Evolutionary conservation across 177 flowering plant species (phyloP), one percentile per base, ranked within the genome.

Genomic region (Vitis hybrid): DNA sequence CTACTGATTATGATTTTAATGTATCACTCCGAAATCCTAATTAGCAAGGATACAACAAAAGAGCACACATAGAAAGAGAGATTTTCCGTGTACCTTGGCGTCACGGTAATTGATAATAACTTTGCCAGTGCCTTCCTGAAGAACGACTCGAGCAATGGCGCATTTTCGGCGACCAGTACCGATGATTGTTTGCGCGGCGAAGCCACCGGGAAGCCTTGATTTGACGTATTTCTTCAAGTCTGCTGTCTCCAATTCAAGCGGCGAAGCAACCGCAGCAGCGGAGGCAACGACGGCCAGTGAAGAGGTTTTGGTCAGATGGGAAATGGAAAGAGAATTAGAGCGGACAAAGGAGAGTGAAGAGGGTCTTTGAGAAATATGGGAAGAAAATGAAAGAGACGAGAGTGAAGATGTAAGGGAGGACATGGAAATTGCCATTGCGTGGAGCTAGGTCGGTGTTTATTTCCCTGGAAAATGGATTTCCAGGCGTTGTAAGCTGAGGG

Each of bases 91-190:
- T 6, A 95, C 99, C 90, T 81, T 88, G 64, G 97, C 98, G 12
- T 93, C 97, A 19, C 98, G 98, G 70, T 90, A 91, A 69, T 94
- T 94, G 81, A 94, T 90, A 70, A 89, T 75, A 51, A 94, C 75
- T 60, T 88, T 85, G 0, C 99, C 99, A 26, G 87, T 84, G 56
- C 99, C 99, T 73, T 95, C 99, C 76, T 87, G 91, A 23, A 95
- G 89, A 64, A 95, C 98, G 9, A 94, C 98, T 2, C 99, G 86
- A 72, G 99, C 99, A 65, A 89, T 88, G 64, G 99, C 96, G 49
- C 85, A 83, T 75, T 94, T 94, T 56, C 99, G 72, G 30, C 97
- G 83, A 3, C 98, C 98, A 1, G 98, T 94, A 51, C 97, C 98
- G 63, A 81, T 66, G 12, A 89, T 65, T 10, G 82, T 80, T 75